A percentile compares a stretch with the other conserved stretches of the same genome.
phyloP scores from a whole-genome alignment of 345 rosid species.

The Nasturtium officinale region DNA sequence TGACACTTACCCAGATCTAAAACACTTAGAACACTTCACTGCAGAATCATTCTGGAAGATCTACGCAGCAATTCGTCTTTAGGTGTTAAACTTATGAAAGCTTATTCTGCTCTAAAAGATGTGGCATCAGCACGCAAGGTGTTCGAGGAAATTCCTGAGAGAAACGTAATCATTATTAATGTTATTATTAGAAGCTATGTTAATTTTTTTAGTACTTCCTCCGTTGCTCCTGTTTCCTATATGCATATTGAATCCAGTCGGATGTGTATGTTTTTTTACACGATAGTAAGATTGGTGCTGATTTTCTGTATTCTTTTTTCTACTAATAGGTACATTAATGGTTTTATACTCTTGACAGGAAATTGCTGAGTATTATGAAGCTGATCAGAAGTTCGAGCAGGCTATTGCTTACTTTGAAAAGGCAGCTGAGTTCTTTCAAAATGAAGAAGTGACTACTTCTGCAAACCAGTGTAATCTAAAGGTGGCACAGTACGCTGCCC shows the following conservation, averaged over 20 bases:
- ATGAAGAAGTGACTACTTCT: constrained; percentile 85
- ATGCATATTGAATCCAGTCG: constrained; percentile 12
- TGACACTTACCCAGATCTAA: constrained; percentile 57
- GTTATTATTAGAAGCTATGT: constrained; percentile 80
- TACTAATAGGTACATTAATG: constrained; percentile 2
- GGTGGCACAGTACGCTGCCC: constrained; percentile 95
- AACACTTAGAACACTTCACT: constrained; percentile 55
- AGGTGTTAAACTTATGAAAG: constrained; percentile 63
- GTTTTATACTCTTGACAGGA: constrained; percentile 58
- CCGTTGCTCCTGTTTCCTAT: neutral
- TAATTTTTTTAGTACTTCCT: constrained; percentile 23
- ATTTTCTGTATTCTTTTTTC: neutral
- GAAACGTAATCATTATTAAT: constrained; percentile 66
- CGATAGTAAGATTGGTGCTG: neutral
- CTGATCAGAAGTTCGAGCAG: constrained; percentile 63
- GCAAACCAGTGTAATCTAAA: constrained; percentile 98
- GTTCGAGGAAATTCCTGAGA: constrained; percentile 68
- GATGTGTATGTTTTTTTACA: neutral
- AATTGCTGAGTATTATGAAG: constrained; percentile 76
- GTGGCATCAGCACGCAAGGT: constrained; percentile 55
- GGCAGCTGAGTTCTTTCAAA: constrained; percentile 81
- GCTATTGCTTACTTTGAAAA: constrained; percentile 70
- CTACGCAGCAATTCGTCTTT: constrained; percentile 50
- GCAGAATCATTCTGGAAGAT: constrained; percentile 41
- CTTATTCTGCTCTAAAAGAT: constrained; percentile 54